Percentiles rank a stretch among this genome's conserved stretches.
These are phyloP conservation scores for Ophiostoma australiae DNA, from an alignment of 2,329 filamentous ascomycete species.

Conservation along the genomic window DNA sequence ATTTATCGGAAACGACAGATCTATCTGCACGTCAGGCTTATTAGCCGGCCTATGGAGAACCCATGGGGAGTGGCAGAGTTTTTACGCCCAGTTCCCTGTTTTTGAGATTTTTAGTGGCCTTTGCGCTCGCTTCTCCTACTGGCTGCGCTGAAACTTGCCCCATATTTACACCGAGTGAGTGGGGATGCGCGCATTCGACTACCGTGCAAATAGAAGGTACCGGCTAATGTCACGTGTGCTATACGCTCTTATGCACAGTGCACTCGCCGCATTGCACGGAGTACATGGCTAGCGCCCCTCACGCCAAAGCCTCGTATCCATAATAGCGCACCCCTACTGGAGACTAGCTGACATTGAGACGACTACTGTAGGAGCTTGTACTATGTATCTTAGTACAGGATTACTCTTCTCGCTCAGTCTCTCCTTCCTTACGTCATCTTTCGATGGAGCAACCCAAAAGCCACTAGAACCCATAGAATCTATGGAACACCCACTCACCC, in stretches of 20 bases:
- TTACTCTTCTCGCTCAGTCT: neutral
- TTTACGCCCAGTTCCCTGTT: slow-evolving; percentile 14
- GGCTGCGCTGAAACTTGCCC: neutral
- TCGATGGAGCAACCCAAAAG: neutral
- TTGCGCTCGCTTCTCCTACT: neutral
- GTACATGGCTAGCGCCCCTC: neutral
- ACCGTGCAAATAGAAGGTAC: slow-evolving; percentile 8
- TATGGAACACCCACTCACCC: slow-evolving; percentile 2
- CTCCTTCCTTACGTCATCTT: slow-evolving; percentile 3
- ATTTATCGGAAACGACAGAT: slow-evolving; percentile 1
- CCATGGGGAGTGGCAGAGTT: neutral
- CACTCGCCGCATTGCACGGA: neutral
- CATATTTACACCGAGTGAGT: neutral
- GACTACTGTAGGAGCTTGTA: neutral
- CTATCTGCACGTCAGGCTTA: slow-evolving; percentile 12
- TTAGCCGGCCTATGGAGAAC: neutral
- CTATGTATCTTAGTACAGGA: too few species aligned
- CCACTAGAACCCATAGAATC: neutral
- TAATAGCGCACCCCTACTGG: neutral
- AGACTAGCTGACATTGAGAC: too few species aligned
- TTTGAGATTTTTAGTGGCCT: slow-evolving; percentile 11
- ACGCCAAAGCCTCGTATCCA: neutral
- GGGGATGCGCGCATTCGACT: neutral
- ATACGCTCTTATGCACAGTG: neutral
- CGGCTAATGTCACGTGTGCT: neutral